A percentile compares a stretch with the other conserved stretches of the same genome.
Evolutionary conservation across 169 alveolate species (phyloP).

Genomic region (Cryptosporidium meleagridis): DNA sequence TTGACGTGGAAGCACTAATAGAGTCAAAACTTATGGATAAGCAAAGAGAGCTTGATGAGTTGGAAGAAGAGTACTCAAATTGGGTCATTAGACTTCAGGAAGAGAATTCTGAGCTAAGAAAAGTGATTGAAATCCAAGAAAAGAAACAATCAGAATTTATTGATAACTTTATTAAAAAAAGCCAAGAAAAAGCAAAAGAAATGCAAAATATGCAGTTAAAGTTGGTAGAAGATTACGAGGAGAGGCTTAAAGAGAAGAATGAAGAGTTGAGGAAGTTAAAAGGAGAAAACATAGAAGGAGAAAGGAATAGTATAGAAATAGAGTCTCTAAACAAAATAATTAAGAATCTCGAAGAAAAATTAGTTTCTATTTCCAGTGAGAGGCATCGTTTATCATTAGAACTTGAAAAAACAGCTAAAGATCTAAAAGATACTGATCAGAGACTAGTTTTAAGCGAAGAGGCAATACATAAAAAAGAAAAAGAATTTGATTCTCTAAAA

Average conservation of each 20-base stretch:
- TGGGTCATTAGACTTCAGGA: constrained; percentile 56
- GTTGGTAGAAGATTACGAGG: constrained; percentile 27
- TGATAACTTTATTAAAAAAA: constrained; percentile 4
- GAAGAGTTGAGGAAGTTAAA: constrained; percentile 22
- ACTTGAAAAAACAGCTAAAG: constrained; percentile 3
- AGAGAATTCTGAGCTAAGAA: constrained; percentile 51
- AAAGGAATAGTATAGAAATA: background rate
- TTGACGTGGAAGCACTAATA: background rate
- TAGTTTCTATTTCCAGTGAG: constrained; percentile 2
- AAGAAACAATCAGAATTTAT: constrained; percentile 3
- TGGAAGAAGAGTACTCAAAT: constrained; percentile 52
- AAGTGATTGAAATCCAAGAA: constrained; percentile 21
- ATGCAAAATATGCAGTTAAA: background rate
- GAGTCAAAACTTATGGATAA: constrained; percentile 52
- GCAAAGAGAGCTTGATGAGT: constrained; percentile 23
- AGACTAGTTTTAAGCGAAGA: background rate
- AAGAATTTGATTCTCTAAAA: background rate
- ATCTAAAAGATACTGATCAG: background rate
- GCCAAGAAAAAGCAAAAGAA: background rate
- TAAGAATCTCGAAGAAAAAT: constrained; percentile 8
- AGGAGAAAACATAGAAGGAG: background rate
- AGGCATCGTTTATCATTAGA: background rate
- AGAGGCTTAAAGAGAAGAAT: constrained; percentile 16
- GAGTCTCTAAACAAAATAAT: constrained; percentile 21
- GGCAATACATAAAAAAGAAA: background rate